Conservation (phyloP, 2,329 filamentous ascomycete genomes). For the Pyrenochaeta sp. region DNA sequence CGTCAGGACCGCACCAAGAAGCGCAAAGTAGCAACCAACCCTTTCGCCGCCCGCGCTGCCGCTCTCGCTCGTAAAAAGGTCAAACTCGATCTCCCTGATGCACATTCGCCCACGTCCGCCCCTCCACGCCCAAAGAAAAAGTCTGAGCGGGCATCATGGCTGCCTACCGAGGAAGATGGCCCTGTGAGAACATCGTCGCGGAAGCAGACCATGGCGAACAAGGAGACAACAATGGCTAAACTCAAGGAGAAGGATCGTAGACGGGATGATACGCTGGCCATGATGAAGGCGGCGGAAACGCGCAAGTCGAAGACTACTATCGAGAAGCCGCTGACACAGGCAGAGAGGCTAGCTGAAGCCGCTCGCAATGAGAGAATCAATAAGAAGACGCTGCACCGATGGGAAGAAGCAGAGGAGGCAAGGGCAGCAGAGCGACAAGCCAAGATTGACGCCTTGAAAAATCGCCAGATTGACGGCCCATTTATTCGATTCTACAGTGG, state of each 20-base stretch:
- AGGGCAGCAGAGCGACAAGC: slow-evolving; percentile 83
- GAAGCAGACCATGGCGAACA: slow-evolving; percentile 68
- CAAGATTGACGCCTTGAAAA: slow-evolving; percentile 86
- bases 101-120: slow-evolving; percentile 56
- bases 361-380: slow-evolving; percentile 85
- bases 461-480: slow-evolving; percentile 84
- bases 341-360: slow-evolving; percentile 82
- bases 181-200: slow-evolving; percentile 69
- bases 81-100: slow-evolving; percentile 46
- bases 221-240: slow-evolving; percentile 67
- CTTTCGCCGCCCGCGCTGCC: slow-evolving; percentile 45
- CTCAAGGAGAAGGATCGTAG: slow-evolving; percentile 76
- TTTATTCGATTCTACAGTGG: slow-evolving; percentile 95
- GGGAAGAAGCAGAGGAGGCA: slow-evolving; percentile 91
- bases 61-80: slow-evolving; percentile 50
- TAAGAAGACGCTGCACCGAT: slow-evolving; percentile 86
- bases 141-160: slow-evolving; percentile 74
- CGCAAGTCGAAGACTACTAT: slow-evolving; percentile 74
- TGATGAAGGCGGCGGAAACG: slow-evolving; percentile 68
- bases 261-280: slow-evolving; percentile 72
- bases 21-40: slow-evolving; percentile 72
- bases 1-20: slow-evolving; percentile 73
- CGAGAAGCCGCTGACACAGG: slow-evolving; percentile 85
- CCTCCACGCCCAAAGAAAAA: slow-evolving; percentile 67
- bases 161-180: slow-evolving; percentile 68